Evolutionary conservation across 148 eudicot species (phyloP).

Genomic region (Camellia sinensis): DNA sequence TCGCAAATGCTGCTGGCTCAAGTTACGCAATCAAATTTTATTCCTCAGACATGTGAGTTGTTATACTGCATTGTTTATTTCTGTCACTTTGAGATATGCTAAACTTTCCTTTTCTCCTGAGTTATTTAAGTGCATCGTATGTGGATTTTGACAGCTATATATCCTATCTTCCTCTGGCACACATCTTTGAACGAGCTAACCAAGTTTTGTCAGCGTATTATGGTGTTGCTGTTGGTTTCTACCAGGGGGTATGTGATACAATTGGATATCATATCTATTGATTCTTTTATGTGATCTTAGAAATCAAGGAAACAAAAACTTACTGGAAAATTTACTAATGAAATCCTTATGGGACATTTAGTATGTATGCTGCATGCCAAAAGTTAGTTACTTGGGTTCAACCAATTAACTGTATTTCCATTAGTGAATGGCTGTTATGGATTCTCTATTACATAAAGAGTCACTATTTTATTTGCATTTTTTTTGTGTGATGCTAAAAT

Average conservation of each 20-base stretch:
- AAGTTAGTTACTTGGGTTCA: slow-evolving; percentile 7
- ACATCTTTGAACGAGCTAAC: slow-evolving; percentile 90
- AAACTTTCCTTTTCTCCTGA: neutral
- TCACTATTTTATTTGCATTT: neutral
- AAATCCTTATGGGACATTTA: neutral
- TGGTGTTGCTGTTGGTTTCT: slow-evolving; percentile 91
- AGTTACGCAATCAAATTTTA: slow-evolving; percentile 37
- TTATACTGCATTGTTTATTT: neutral
- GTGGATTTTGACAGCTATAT: slow-evolving; percentile 55
- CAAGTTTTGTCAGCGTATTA: slow-evolving; percentile 55
- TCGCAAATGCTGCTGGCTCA: slow-evolving; percentile 74
- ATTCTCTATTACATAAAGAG: neutral
- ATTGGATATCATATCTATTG: neutral
- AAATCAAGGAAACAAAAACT: neutral
- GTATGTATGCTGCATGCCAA: neutral
- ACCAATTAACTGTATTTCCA: neutral
- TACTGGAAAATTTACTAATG: neutral
- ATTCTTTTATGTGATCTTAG: neutral
- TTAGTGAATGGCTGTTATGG: neutral
- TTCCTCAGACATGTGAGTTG: slow-evolving; percentile 74
- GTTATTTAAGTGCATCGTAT: slow-evolving; percentile 1
- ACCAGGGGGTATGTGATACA: slow-evolving; percentile 82
- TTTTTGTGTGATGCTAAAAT: slow-evolving; percentile 3
- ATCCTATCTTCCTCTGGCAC: slow-evolving; percentile 97
- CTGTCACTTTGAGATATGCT: neutral